Evolutionary conservation across 257 asterid genomes (phyloP), one percentile per base, ranked within the genome.

Genomic region (Scutellaria barbata): DNA sequence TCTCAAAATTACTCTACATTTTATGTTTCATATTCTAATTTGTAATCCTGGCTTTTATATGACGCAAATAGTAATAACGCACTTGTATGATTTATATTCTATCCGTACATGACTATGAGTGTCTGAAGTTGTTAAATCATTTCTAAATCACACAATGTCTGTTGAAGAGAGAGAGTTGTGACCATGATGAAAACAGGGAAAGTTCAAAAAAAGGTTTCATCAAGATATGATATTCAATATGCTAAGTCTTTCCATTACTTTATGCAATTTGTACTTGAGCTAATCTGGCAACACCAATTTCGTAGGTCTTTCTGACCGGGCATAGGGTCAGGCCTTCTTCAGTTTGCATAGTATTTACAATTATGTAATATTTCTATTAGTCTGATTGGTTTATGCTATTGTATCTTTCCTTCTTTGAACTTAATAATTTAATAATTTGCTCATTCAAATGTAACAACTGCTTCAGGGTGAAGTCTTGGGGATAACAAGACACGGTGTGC

Each of bases 391-490:
- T 68, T 33, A 5, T 41, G 42, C 30, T 20, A 8, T 52, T 59
- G 18, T 40, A 11, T 9, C 33, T 76, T 52, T 51, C 25, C 55
- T 69, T 30, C 22, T 20, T 41, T 30, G 60, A 53, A 68, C 43
- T 10, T 54, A 35, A 8, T 7, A 46, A 22, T 72, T 30, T 39
- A 35, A 14, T 52, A 39, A 22, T 70, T 65, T 51, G 33, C 37
- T 47, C 59, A 12, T 51, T 72, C 35, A 25, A 66, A 55, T 63
- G 41, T 54, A 46, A 41, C 61, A 17, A 46, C 68, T 48, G 40
- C 65, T 67, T 66, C 91, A 94, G 98, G 97, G 97, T 67, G 98
- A 89, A 77, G 95, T 88, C 50, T 76, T 94, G 77, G 98, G 98
- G 74, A 94, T 94, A 62, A 94, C 96, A 42, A 87, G 97, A 74